A percentile compares a stretch with the other conserved stretches of the same genome.
Conservation (phyloP, 1,284 basidiomycete genomes). For the Papiliotrema laurentii region DNA sequence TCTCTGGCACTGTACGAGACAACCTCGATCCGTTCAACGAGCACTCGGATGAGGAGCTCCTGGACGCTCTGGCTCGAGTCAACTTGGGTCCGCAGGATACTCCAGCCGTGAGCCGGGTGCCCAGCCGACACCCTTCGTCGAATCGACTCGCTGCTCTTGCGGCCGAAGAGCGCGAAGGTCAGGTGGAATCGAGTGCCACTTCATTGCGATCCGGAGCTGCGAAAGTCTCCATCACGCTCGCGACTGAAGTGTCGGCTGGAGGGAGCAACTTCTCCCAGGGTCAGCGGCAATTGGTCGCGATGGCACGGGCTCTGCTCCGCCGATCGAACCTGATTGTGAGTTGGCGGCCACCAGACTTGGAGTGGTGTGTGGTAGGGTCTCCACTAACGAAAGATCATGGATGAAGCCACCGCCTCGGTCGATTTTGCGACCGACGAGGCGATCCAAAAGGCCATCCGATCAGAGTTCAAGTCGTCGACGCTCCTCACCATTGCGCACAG, state of each 20-base stretch:
- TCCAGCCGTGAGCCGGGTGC: slow-evolving; percentile 15
- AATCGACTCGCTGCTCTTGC: slow-evolving; percentile 17
- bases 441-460: slow-evolving; percentile 74
- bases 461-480: slow-evolving; percentile 69
- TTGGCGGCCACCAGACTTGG: background rate
- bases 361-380: background rate
- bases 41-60: slow-evolving; percentile 71
- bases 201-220: slow-evolving; percentile 37
- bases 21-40: slow-evolving; percentile 85
- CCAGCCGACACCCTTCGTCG: slow-evolving; percentile 11
- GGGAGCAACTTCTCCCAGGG: slow-evolving; percentile 81
- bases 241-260: slow-evolving; percentile 69
- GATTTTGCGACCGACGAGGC: slow-evolving; percentile 64
- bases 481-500: slow-evolving; percentile 82
- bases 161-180: slow-evolving; percentile 10
- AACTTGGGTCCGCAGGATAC: slow-evolving; percentile 27
- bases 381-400: slow-evolving; percentile 55
- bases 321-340: slow-evolving; percentile 63
- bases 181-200: slow-evolving; percentile 1
- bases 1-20: slow-evolving; percentile 78
- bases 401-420: slow-evolving; percentile 77
- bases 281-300: slow-evolving; percentile 73
- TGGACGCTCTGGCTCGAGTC: slow-evolving; percentile 50
- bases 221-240: slow-evolving; percentile 60
- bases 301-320: slow-evolving; percentile 64